Conservation (phyloP, 495 filamentous ascomycete species). For the Aspergillus bridgeri region DNA sequence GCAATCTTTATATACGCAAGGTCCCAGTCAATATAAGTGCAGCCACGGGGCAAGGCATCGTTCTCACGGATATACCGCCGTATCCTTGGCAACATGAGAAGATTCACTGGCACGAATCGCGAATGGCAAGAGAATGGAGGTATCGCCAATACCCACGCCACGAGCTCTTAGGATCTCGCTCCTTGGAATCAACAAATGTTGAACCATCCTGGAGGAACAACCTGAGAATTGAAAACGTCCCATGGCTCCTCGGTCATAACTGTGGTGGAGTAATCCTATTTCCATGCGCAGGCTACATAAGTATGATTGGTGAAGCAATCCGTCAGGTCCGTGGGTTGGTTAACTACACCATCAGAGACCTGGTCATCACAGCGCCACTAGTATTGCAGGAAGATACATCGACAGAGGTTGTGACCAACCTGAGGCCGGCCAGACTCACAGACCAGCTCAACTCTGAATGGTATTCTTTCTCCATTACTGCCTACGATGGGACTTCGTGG, state of each 20-base stretch:
- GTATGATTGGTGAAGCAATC: background rate
- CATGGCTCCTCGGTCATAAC: background rate
- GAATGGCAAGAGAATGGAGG: background rate
- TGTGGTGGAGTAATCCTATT: background rate
- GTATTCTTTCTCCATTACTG: background rate
- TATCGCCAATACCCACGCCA: background rate
- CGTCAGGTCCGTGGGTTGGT: background rate
- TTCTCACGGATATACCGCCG: background rate
- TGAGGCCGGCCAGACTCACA: background rate
- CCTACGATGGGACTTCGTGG: background rate
- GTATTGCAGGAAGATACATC: background rate
- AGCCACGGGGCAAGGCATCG: background rate
- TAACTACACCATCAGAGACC: background rate
- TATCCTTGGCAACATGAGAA: background rate
- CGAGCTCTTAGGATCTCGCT: background rate
- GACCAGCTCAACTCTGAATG: background rate
- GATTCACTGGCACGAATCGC: background rate
- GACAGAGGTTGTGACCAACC: background rate
- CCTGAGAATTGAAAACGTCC: background rate
- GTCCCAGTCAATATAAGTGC: too few species aligned
- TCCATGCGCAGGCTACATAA: background rate
- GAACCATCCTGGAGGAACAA: background rate
- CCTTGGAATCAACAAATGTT: background rate
- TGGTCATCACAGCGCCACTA: background rate
- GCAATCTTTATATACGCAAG: background rate